These are phyloP conservation scores for Teratosphaeria destructans DNA, from an alignment of 2,329 filamentous ascomycete species.

Conservation along the genomic window DNA sequence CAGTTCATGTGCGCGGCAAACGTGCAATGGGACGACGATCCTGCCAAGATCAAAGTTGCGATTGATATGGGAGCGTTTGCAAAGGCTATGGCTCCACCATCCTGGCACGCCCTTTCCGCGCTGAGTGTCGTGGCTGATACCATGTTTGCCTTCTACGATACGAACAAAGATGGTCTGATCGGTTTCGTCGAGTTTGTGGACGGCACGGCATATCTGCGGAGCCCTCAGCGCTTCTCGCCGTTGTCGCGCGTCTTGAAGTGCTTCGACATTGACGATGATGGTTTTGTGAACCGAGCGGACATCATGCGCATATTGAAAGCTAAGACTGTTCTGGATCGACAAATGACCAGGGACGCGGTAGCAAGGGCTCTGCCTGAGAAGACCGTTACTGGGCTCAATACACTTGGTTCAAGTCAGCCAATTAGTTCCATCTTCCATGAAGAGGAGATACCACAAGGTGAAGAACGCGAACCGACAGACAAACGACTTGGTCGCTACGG, in stretches of 20 bases:
- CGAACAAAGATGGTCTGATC: slow-evolving; percentile 77
- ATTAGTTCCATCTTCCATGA: slow-evolving; percentile 36
- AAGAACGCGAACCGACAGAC: slow-evolving; percentile 13
- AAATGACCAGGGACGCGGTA: slow-evolving; percentile 74
- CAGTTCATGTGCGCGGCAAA: slow-evolving; percentile 93
- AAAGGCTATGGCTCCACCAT: slow-evolving; percentile 58
- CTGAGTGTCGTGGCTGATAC: slow-evolving; percentile 91
- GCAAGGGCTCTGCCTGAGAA: slow-evolving; percentile 68
- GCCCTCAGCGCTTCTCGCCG: slow-evolving; percentile 52
- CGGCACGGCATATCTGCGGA: slow-evolving; percentile 59
- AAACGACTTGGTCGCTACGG: slow-evolving; percentile 26
- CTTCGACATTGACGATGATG: slow-evolving; percentile 84
- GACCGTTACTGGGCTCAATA: slow-evolving; percentile 36
- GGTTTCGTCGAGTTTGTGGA: slow-evolving; percentile 86
- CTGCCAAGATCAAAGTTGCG: slow-evolving; percentile 64
- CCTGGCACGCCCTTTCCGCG: slow-evolving; percentile 59
- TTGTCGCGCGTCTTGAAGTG: slow-evolving; percentile 69
- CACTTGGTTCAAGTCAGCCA: slow-evolving; percentile 34
- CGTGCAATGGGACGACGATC: slow-evolving; percentile 71
- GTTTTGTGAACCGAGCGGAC: slow-evolving; percentile 73
- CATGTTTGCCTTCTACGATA: slow-evolving; percentile 95
- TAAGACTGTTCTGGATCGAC: slow-evolving; percentile 82
- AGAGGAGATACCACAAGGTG: slow-evolving; percentile 24
- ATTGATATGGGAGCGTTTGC: slow-evolving; percentile 93
- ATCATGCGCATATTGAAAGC: slow-evolving; percentile 86